Evolutionary conservation across 2,329 filamentous ascomycete genomes (phyloP).

Genomic region (Pestalotiopsis sp.): DNA sequence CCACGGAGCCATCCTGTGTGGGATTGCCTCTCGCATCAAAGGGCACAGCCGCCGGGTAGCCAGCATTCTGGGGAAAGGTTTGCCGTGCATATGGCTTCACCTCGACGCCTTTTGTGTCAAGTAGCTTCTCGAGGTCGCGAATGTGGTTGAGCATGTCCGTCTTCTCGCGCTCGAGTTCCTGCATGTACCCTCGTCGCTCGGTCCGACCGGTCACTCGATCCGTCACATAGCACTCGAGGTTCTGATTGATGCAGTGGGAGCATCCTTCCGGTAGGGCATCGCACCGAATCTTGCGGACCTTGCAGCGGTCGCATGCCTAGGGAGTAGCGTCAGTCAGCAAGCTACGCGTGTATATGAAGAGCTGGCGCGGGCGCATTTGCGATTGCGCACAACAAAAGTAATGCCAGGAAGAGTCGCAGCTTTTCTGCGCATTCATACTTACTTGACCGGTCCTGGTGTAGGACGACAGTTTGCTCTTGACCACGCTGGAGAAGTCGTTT

Average conservation of each 20-base stretch:
- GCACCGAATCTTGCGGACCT: constrained; percentile 88
- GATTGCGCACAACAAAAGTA: neutral
- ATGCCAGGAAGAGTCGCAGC: neutral
- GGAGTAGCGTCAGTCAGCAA: neutral
- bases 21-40: constrained; percentile 5
- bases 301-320: constrained; percentile 80
- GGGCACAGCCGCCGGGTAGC: constrained; percentile 16
- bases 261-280: constrained; percentile 81
- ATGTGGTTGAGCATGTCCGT: constrained; percentile 68
- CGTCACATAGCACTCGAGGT: constrained; percentile 80
- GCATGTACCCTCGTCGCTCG: constrained; percentile 76
- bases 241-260: constrained; percentile 77
- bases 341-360: neutral
- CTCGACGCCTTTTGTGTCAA: constrained; percentile 64
- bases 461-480: constrained; percentile 58
- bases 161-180: constrained; percentile 75
- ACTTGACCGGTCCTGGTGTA: constrained; percentile 71
- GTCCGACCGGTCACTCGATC: constrained; percentile 85
- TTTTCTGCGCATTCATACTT: neutral
- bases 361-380: neutral
- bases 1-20: neutral
- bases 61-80: constrained; percentile 29
- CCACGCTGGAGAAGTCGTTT: constrained; percentile 56
- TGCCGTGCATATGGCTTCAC: constrained; percentile 53
- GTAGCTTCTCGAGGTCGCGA: constrained; percentile 67